Evolutionary conservation across 116 monocot genomes (phyloP), one percentile per base, ranked within the genome.

Genomic region (Iris pallida): DNA sequence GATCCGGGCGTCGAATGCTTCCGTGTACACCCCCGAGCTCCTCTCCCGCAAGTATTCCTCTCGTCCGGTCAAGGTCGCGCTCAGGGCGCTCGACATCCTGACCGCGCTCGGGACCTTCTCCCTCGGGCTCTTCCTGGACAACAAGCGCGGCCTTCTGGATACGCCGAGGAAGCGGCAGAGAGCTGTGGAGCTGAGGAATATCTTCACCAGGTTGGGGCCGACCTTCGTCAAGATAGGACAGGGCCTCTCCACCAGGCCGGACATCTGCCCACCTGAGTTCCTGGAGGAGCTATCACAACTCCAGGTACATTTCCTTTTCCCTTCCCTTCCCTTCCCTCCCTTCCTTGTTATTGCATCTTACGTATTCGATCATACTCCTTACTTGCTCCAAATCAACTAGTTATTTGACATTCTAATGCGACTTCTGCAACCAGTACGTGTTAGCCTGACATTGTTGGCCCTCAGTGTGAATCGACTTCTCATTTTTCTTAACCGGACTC

Each of bases 191-290:
- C 77, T 97, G 11, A 66, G 80, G 51, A 62, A 42, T n/a, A 83
- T 83, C 14, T 83, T 97, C 20, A 97, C 90, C 2, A 71, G 82
- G 45, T 59, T 97, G 69, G 97, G 97, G 10, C 90, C 97, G 2
- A 92, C 97, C 6, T 97, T 97, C 49, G 97, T 97, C 41, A 97
- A 97, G 80, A 92, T 97, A 16, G 97, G 97, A 14, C 97, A 97
- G 83, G 92, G 97, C 0, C 79, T 97, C 56, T 92, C 92, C 41
- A 97, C 97, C 9, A 79, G 97, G 55, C 97, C 97, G 1, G 97
- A 97, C 59, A 81, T 97, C 70, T 97, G 92, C 74, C 97, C 97
- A 42, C 92, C 90, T 0, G 97, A 92, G 73, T 97, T 75, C 47
- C 82, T 97, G n/a, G 87, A 92, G 45, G 92, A 97, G 83, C 85